phyloP scores from a whole-genome alignment of 2,329 filamentous ascomycete genomes.

The Sarocladium oryzae region DNA sequence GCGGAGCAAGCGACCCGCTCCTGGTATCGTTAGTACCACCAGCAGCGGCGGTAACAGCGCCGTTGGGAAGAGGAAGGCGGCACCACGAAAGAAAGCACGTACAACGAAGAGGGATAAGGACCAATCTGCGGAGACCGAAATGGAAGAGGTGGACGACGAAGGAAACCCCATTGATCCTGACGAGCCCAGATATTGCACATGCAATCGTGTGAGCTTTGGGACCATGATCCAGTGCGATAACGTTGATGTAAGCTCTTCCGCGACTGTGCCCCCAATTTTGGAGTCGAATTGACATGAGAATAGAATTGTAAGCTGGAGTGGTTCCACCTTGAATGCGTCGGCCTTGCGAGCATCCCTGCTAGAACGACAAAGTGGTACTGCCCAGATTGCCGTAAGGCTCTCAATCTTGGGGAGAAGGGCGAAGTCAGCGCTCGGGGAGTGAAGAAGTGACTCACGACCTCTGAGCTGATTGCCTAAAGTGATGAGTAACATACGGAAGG shows the following conservation, averaged over 20 bases:
- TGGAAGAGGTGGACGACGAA: slow-evolving; percentile 60
- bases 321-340: slow-evolving; percentile 79
- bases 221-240: slow-evolving; percentile 83
- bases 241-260: slow-evolving; percentile 54
- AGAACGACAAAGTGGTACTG: slow-evolving; percentile 81
- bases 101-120: slow-evolving; percentile 42
- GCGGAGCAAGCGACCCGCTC: slow-evolving; percentile 63
- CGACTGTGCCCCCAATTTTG: neutral
- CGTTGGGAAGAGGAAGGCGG: slow-evolving; percentile 64
- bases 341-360: slow-evolving; percentile 59
- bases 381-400: slow-evolving; percentile 60
- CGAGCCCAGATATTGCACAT: slow-evolving; percentile 71
- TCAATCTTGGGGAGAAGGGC: slow-evolving; percentile 58
- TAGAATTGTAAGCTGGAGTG: slow-evolving; percentile 66
- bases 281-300: neutral
- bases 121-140: slow-evolving; percentile 33
- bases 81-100: slow-evolving; percentile 58
- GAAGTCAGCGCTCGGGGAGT: slow-evolving; percentile 55
- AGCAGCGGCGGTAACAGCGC: slow-evolving; percentile 57
- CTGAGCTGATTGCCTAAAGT: too few species aligned
- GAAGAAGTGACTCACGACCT: slow-evolving; percentile 29
- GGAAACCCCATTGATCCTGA: slow-evolving; percentile 66
- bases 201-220: slow-evolving; percentile 73
- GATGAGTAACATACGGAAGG: neutral
- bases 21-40: slow-evolving; percentile 61